Evolutionary conservation across 2,329 filamentous ascomycete species (phyloP).

Genomic region (Fusarium fujikuroi): DNA sequence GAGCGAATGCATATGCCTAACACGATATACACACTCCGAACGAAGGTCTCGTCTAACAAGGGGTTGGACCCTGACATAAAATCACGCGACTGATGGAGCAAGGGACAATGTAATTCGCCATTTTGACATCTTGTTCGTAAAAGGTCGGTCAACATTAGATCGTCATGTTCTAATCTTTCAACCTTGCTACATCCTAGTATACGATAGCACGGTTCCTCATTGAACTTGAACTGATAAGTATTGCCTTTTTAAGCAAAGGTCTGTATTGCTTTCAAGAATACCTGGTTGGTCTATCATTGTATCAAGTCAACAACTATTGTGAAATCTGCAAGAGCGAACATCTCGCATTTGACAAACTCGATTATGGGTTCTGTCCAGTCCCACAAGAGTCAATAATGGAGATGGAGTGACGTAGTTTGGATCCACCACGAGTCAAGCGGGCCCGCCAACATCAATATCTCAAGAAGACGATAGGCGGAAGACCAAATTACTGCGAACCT

Average conservation of each 20-base stretch:
- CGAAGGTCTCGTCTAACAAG: constrained; percentile 3
- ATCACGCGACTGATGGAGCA: constrained; percentile 12
- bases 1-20: neutral
- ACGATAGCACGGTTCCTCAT: constrained; percentile 11
- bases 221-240: neutral
- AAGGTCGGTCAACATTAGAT: constrained; percentile 31
- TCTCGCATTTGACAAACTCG: neutral
- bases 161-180: constrained; percentile 22
- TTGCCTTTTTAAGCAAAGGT: neutral
- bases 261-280: neutral
- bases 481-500: constrained; percentile 21
- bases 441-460: constrained; percentile 28
- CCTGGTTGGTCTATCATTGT: neutral
- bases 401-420: constrained; percentile 36
- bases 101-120: constrained; percentile 9
- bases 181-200: constrained; percentile 10
- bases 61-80: neutral
- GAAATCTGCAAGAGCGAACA: neutral
- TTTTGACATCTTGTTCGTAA: constrained; percentile 19
- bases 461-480: constrained; percentile 36
- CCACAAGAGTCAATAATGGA: neutral
- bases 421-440: constrained; percentile 29
- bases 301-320: neutral
- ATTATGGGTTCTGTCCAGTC: neutral
- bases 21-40: neutral